These are phyloP conservation scores for Yamagishiella unicocca DNA, from an alignment of 139 green algal species.

Conservation along the genomic window DNA sequence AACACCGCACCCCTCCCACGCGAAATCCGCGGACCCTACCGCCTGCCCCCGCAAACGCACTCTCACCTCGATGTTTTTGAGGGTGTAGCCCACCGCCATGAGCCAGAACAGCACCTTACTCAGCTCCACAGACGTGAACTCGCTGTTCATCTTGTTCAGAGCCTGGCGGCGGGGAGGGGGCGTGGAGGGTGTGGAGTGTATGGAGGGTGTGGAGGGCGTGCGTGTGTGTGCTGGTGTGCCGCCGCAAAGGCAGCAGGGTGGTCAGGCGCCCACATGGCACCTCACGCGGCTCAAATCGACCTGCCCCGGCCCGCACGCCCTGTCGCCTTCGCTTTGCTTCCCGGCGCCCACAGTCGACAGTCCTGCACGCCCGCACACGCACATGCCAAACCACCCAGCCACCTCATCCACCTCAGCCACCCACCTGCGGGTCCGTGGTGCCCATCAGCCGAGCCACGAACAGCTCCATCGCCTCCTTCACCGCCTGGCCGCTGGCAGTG, in stretches of 20 bases:
- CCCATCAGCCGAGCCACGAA: conserved; percentile 86
- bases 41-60: neutral
- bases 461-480: conserved; percentile 88
- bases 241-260: too few species aligned
- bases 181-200: too few species aligned
- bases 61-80: conserved; percentile 70
- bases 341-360: too few species aligned
- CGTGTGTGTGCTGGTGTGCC: too few species aligned
- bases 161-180: neutral
- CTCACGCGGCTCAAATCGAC: too few species aligned
- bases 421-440: conserved; percentile 47
- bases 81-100: conserved; percentile 81
- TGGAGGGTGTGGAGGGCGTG: too few species aligned
- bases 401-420: neutral
- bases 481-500: conserved; percentile 68
- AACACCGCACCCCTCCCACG: neutral
- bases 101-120: conserved; percentile 87
- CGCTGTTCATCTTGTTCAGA: conserved; percentile 44
- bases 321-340: too few species aligned
- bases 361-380: too few species aligned
- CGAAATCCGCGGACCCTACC: neutral
- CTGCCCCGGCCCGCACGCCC: too few species aligned
- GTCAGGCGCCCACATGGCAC: too few species aligned
- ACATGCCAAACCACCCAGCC: too few species aligned
- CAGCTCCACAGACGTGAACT: conserved; percentile 78